Evolutionary conservation across 768 basidiomycete species (phyloP).

Genomic region (Mrakia hoshinonis): DNA sequence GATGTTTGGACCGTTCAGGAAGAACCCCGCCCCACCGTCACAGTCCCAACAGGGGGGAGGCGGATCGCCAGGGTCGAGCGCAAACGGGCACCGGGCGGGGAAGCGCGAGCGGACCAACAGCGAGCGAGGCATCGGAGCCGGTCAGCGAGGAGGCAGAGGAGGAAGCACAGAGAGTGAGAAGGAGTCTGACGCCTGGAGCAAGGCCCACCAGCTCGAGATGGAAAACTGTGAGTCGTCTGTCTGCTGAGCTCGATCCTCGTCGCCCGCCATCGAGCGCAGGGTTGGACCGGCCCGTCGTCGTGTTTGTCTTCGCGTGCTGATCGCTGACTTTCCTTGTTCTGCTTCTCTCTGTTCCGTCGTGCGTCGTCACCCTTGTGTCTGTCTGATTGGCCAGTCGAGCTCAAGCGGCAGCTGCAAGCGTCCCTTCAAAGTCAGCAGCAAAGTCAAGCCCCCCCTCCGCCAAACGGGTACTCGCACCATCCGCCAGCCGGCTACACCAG

Average conservation of each 20-base stretch:
- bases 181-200: background rate
- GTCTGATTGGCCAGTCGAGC: no score
- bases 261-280: background rate
- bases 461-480: background rate
- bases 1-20: slow-evolving; percentile 25
- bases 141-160: background rate
- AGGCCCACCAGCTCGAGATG: slow-evolving; percentile 3
- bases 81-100: background rate
- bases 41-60: no score
- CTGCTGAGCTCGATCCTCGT: background rate
- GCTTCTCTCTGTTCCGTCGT: background rate
- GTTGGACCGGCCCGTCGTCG: background rate
- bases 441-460: background rate
- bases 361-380: background rate
- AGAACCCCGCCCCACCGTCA: background rate
- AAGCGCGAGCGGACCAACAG: background rate
- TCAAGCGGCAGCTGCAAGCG: slow-evolving; percentile 2
- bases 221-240: slow-evolving; percentile 13
- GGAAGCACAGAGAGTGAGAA: background rate
- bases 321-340: background rate
- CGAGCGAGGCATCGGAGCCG: background rate
- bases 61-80: background rate
- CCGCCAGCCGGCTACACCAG: background rate
- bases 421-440: background rate
- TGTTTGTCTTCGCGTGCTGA: background rate